Evolutionary conservation across 306 rosid species (phyloP), one percentile per base, ranked within the genome.

Genomic region (Pterocarpus macrocarpus): DNA sequence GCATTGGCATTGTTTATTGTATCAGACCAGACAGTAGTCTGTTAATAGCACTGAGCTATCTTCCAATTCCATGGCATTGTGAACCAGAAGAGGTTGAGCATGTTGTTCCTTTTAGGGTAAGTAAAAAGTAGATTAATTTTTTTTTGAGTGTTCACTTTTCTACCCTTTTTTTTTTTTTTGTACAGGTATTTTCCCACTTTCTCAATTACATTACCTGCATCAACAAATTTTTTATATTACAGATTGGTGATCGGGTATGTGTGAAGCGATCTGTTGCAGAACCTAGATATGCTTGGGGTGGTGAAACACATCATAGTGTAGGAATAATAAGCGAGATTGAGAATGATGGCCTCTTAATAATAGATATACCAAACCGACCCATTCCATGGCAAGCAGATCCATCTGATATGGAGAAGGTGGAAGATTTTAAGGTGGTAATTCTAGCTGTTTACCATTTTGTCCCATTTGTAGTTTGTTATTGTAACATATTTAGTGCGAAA

Each of bases 61-160:
- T 90, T 85, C 87, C 90, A 66, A 88, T 75, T 84, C 92, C 94
- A 63, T 91, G 97, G 97, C 97, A 71, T 87, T 91, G 97, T 85
- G 97, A 91, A 81, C 97, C 97, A 43, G 97, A 91, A 87, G 97
- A 91, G 87, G 92, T 91, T 84, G 97, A 91, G 80, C 91, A 76
- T 67, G 97, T 91, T 73, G 68, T 63, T 32, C 91, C 97, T 22
- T 90, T 91, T 79, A 87, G 85, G 91, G 97, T 91, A 79, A 69
- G 86, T 16, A 45, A 72, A 22, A 58, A 55, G 10, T 56, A 11
- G 5, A 56, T 44, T 35, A 6, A 33, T 57, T 36, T 64, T 38
- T 38, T 36, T 55, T 22, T 22, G 28, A 22, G 28, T 22, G 28
- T 22, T 22, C 28, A 22, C 28, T 22, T 22, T 22, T 22, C 28